Conservation (phyloP, 2,329 filamentous ascomycete species). For the Beauveria sp. region DNA sequence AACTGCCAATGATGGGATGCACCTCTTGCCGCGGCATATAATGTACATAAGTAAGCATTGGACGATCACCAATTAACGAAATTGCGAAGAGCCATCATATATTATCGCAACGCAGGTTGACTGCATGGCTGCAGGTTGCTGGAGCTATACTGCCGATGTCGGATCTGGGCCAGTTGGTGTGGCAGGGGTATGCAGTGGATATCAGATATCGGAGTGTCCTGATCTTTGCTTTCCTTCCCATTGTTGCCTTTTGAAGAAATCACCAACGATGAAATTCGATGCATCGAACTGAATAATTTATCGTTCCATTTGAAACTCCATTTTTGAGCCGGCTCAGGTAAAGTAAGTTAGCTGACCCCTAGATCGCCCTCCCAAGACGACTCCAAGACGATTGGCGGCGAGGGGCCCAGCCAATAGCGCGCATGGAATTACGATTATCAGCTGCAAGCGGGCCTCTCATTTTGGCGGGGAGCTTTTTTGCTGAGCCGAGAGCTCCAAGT, state of each 20-base stretch:
- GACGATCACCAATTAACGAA: neutral
- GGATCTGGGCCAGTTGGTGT: neutral
- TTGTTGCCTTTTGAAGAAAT: no score
- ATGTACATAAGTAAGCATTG: neutral
- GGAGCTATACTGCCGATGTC: conserved; percentile 3
- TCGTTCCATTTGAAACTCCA: no score
- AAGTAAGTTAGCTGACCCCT: no score
- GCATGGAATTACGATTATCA: conserved; percentile 7
- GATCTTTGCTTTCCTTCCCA: neutral
- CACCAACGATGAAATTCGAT: no score
- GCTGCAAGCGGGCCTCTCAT: conserved; percentile 3
- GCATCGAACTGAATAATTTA: no score
- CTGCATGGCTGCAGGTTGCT: neutral
- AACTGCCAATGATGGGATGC: neutral
- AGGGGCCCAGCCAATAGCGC: neutral
- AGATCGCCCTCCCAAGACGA: neutral
- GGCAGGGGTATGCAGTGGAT: neutral
- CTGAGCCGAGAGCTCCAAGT: neutral
- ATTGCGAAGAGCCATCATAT: no score
- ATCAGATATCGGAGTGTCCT: neutral
- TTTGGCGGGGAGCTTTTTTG: conserved; percentile 2
- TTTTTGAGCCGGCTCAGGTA: no score
- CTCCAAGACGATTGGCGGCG: neutral
- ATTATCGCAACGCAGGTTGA: neutral
- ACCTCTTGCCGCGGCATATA: neutral